phyloP scores from a whole-genome alignment of 495 filamentous ascomycete genomes.

The Penicillium alfredii region DNA sequence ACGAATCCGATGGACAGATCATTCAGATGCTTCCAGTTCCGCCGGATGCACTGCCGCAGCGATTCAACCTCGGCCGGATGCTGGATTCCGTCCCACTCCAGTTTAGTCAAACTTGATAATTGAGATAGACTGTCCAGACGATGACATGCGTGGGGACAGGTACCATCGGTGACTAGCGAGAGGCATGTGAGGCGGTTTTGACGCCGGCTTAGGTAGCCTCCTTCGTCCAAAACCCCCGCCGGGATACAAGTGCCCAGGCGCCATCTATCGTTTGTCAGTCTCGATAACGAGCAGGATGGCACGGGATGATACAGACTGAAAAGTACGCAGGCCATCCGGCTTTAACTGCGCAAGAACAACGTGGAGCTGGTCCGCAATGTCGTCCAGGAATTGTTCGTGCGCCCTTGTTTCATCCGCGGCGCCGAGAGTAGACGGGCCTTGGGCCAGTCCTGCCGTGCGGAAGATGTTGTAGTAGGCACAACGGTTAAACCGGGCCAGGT shows the following conservation, averaged over 20 bases:
- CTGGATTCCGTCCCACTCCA: slow-evolving; percentile 13
- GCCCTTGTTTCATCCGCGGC: slow-evolving; percentile 6
- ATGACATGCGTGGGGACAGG: slow-evolving; percentile 7
- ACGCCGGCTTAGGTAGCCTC: slow-evolving; percentile 3
- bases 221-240: slow-evolving; percentile 6
- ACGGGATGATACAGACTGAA: slow-evolving; percentile 2
- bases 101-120: slow-evolving; percentile 1
- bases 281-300: not conserved
- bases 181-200: slow-evolving; percentile 4
- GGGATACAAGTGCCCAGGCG: slow-evolving; percentile 12
- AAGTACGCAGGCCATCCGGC: slow-evolving; percentile 3
- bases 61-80: slow-evolving; percentile 7
- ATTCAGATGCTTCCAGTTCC: slow-evolving; percentile 3
- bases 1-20: slow-evolving; percentile 5
- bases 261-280: too few species aligned
- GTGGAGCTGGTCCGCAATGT: slow-evolving; percentile 6
- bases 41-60: slow-evolving; percentile 4
- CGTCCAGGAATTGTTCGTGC: slow-evolving; percentile 8
- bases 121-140: slow-evolving; percentile 1
- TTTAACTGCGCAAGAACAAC: not conserved
- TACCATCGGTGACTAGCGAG: slow-evolving; percentile 9
- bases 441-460: not conserved
- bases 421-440: not conserved
- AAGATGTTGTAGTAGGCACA: slow-evolving; percentile 7
- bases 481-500: slow-evolving; percentile 8